Evolutionary conservation across 768 basidiomycete genomes (phyloP).

Genomic region (Omphalotus guepiniiformis): DNA sequence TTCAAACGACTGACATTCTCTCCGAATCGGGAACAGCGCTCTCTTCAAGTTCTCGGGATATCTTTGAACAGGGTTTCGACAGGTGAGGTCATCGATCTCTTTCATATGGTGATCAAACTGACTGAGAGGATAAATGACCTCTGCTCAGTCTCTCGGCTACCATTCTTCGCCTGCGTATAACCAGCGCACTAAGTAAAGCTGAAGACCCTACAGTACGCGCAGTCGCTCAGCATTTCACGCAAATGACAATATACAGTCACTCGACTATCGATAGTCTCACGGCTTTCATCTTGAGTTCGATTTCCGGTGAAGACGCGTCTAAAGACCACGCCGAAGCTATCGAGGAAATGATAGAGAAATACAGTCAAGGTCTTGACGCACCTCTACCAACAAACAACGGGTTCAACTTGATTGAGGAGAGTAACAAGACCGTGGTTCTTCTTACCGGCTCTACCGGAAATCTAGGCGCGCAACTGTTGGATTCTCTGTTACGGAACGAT

Average conservation of each 20-base stretch:
- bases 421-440: slow-evolving; percentile 23
- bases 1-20: slow-evolving; percentile 23
- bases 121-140: slow-evolving; percentile 7
- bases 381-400: neutral
- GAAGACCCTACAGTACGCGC: slow-evolving; percentile 8
- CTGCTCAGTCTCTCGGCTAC: slow-evolving; percentile 17
- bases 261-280: slow-evolving; percentile 23
- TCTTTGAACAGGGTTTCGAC: slow-evolving; percentile 28
- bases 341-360: slow-evolving; percentile 34
- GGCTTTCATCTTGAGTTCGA: slow-evolving; percentile 11
- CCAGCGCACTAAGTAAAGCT: slow-evolving; percentile 24
- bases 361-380: neutral
- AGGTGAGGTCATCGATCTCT: slow-evolving; percentile 8
- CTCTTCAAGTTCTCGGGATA: slow-evolving; percentile 11
- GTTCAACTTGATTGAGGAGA: neutral
- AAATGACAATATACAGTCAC: slow-evolving; percentile 21
- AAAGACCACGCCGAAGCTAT: slow-evolving; percentile 19
- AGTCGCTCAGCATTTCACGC: slow-evolving; percentile 9
- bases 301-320: neutral
- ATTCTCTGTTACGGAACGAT: slow-evolving; percentile 19
- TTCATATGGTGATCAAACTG: neutral
- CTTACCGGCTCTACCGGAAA: slow-evolving; percentile 38
- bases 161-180: slow-evolving; percentile 31
- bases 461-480: slow-evolving; percentile 33
- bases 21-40: slow-evolving; percentile 13